Evolutionary conservation across 2,329 filamentous ascomycete genomes (phyloP).

Genomic region (Paraphoma chrysanthemicola): DNA sequence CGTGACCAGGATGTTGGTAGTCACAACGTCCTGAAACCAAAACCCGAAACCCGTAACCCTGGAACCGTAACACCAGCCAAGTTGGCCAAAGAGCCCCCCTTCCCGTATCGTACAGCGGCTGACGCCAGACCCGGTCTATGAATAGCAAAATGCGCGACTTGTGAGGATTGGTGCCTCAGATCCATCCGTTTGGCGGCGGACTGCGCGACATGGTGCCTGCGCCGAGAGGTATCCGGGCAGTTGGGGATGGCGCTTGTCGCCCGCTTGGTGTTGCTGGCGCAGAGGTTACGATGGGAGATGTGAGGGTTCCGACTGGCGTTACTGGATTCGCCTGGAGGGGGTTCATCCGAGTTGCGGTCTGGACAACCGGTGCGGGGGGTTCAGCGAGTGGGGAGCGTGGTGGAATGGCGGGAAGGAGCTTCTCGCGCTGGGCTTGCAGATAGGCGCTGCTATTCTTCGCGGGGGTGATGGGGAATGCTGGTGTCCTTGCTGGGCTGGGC

Average conservation of each 20-base stretch:
- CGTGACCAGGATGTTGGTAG: not conserved
- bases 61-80: conserved; percentile 17
- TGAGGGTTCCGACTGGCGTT: conserved; percentile 29
- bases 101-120: conserved; percentile 29
- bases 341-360: conserved; percentile 46
- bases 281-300: conserved; percentile 19
- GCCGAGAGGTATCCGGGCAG: conserved; percentile 41
- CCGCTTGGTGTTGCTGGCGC: conserved; percentile 21
- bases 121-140: conserved; percentile 25
- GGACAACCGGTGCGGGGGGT: conserved; percentile 12
- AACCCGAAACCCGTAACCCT: conserved; percentile 15
- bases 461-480: conserved; percentile 34
- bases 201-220: conserved; percentile 47
- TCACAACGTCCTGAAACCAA: not conserved
- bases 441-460: conserved; percentile 39
- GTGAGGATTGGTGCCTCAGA: conserved; percentile 21
- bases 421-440: conserved; percentile 42
- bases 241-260: conserved; percentile 31
- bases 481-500: conserved; percentile 29
- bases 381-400: conserved; percentile 12
- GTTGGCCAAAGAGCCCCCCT: not conserved
- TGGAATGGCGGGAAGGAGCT: conserved; percentile 42
- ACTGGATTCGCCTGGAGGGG: conserved; percentile 20
- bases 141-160: conserved; percentile 4
- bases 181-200: conserved; percentile 44